Conservation (phyloP, 179 eudicot species). For the Camellia oleifera region DNA sequence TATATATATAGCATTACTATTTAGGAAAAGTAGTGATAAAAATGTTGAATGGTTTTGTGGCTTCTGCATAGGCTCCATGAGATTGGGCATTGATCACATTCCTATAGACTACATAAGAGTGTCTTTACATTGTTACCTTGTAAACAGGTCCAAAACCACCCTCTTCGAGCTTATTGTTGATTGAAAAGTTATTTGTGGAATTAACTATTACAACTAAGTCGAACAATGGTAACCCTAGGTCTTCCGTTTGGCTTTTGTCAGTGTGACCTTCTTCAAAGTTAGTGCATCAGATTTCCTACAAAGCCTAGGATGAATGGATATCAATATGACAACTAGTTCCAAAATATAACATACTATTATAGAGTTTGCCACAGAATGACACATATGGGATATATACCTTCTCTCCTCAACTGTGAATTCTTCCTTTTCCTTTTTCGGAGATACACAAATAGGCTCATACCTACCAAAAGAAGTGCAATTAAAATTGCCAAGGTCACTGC, state of each 20-base stretch:
- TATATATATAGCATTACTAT: too few relatives aligned
- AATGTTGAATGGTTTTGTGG: too few relatives aligned
- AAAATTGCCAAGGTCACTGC: not conserved
- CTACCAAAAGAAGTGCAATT: not conserved
- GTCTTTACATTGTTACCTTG: too few relatives aligned
- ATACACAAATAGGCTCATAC: not conserved
- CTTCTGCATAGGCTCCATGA: too few relatives aligned
- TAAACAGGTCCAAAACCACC: not conserved
- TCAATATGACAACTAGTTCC: too few relatives aligned
- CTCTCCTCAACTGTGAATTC: not conserved
- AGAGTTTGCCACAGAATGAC: not conserved
- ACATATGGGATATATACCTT: not conserved
- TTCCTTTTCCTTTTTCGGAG: not conserved
- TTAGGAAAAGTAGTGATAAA: too few relatives aligned
- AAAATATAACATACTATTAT: too few relatives aligned
- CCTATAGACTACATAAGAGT: too few relatives aligned
- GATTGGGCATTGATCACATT: too few relatives aligned
- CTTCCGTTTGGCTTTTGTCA: not conserved
- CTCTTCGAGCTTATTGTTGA: conserved; percentile 22
- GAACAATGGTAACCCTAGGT: conserved; percentile 26
- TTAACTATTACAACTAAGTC: conserved; percentile 11
- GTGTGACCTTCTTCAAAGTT: not conserved
- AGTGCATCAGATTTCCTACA: not conserved
- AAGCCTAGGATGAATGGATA: not conserved
- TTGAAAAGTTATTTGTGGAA: conserved; percentile 27